phyloP scores from a whole-genome alignment of 371 early-diverging fungal species.

The Funneliformis caledonium region DNA sequence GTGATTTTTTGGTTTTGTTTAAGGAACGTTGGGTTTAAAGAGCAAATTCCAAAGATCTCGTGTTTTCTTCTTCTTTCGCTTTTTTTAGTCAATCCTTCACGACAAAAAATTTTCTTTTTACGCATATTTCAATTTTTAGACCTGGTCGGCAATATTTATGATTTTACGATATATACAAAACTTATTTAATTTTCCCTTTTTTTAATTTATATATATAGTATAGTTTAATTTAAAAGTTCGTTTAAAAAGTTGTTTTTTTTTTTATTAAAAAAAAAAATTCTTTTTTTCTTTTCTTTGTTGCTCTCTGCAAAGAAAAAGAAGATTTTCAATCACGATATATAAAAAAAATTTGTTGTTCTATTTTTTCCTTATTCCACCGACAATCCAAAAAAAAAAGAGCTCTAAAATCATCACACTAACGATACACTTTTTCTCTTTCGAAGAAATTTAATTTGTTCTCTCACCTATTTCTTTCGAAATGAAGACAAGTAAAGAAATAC shows the following conservation, averaged over 20 bases:
- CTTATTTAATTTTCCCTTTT: too few species aligned
- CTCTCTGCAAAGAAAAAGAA: background rate
- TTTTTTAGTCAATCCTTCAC: background rate
- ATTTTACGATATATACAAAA: too few species aligned
- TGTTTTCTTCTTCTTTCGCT: background rate
- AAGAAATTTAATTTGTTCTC: background rate
- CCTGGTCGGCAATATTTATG: background rate
- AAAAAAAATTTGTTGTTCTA: background rate
- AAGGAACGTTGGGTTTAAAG: background rate
- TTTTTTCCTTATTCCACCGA: background rate
- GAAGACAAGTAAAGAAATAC: background rate
- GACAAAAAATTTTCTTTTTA: background rate
- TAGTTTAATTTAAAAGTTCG: too few species aligned
- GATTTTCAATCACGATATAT: background rate
- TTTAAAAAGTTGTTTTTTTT: too few species aligned
- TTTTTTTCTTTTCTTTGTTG: too few species aligned
- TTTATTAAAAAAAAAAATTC: too few species aligned
- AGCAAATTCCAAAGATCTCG: background rate
- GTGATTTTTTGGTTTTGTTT: background rate
- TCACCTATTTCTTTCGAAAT: too few species aligned
- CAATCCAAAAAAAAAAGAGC: too few species aligned
- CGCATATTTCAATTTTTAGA: background rate
- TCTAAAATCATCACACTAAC: too few species aligned
- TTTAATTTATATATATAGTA: too few species aligned
- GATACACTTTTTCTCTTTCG: background rate